Evolutionary conservation across 129 eudicot species (phyloP), one percentile per base, ranked within the genome.

Genomic region (Glebionis coronaria): DNA sequence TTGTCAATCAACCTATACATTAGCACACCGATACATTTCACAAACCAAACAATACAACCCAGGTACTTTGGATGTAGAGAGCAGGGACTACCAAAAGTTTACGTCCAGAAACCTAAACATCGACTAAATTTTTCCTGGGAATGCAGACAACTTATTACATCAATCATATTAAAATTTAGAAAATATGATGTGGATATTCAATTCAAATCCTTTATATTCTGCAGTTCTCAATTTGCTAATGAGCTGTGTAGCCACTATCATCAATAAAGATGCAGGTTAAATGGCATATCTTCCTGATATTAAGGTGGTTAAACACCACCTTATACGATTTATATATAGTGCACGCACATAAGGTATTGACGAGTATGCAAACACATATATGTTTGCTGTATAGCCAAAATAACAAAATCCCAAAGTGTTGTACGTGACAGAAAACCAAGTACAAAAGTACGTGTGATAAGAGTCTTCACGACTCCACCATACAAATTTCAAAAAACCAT

Each of bases 361-460:
- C 5, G 23, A 15, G 8, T 9, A 18, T 8, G 4, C n/a, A 20
- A 54, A 19, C 4, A n/a, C 7, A 50, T n/a, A n/a, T n/a, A n/a
- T n/a, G n/a, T n/a, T n/a, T n/a, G n/a, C n/a, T n/a, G n/a, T n/a
- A n/a, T n/a, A n/a, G n/a, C n/a, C n/a, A n/a, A n/a, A n/a, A n/a
- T n/a, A n/a, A n/a, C n/a, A 54, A 54, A 35, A 54, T 27, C 59
- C 29, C 10, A 20, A 12, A 14, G 20, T 9, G 59, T 12, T 54
- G 59, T 54, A 20, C 5, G 20, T 4, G 27, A 54, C 14, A 52
- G n/a, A 54, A 54, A 35, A n/a, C 86, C 91, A 52, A 92, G 95
- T 59, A 85, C 31, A 64, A 88, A n/a, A 92, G 77, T 75, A 85
- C 1, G 96, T 84, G 61, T 70, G 85, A 60, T 80, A 76, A 59